Evolutionary conservation across 441 rosid genomes (phyloP).

Genomic region (Isatis lusitanica): DNA sequence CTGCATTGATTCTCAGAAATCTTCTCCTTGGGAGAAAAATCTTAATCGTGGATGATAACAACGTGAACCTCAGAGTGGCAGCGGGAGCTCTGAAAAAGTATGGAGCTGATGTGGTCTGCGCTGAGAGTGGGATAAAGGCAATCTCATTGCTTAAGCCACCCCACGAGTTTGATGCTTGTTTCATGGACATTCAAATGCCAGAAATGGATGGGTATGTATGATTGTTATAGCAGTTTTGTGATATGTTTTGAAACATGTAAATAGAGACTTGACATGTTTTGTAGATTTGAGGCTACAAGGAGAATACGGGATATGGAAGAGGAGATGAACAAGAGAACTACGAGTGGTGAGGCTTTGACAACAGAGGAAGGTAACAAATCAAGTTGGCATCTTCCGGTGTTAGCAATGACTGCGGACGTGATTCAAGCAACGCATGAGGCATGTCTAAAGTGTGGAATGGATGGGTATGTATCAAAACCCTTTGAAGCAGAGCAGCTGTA

Average conservation of each 20-base stretch:
- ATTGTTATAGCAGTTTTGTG: conserved; percentile 27
- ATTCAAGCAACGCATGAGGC: conserved; percentile 83
- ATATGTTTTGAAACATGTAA: not conserved
- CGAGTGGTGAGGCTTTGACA: not conserved
- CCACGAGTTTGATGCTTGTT: conserved; percentile 87
- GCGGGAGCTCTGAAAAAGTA: conserved; percentile 84
- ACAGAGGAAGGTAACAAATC: conserved; percentile 28
- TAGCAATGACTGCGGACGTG: conserved; percentile 97
- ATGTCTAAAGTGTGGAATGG: conserved; percentile 70
- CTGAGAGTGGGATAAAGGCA: conserved; percentile 65
- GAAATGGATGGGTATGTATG: conserved; percentile 94
- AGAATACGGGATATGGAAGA: conserved; percentile 63
- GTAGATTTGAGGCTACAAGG: conserved; percentile 79
- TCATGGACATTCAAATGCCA: conserved; percentile 99
- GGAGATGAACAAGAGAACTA: conserved; percentile 34
- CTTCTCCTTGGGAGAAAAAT: conserved; percentile 79
- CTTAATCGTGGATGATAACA: conserved; percentile 77
- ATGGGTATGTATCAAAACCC: conserved; percentile 94
- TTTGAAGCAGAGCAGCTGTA: conserved; percentile 85
- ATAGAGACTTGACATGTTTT: not conserved
- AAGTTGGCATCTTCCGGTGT: conserved; percentile 64
- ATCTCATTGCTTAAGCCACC: conserved; percentile 64
- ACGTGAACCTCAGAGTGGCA: conserved; percentile 83
- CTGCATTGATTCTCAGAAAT: conserved; percentile 50
- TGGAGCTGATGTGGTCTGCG: conserved; percentile 85